Evolutionary conservation across 768 basidiomycete genomes (phyloP), one percentile per base, ranked within the genome.

Genomic region (Amanita rubescens): DNA sequence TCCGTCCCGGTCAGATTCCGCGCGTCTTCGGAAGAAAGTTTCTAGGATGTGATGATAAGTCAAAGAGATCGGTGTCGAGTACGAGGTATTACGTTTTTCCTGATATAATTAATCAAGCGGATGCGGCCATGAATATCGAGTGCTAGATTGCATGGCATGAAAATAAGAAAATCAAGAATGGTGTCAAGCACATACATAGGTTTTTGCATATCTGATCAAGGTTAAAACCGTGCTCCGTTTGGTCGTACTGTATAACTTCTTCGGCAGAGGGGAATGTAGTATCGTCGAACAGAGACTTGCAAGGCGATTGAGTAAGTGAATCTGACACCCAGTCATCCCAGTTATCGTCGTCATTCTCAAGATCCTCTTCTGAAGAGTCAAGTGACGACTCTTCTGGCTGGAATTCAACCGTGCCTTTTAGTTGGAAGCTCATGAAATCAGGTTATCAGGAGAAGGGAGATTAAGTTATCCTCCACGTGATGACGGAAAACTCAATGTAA

Each of bases 271-370:
- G 66, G 56, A 93, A 77, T 1, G 69, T 66, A 35, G 73, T 77
- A 60, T 83, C 77, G 24, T 88, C 87, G 63, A 94, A 94, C 22
- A 94, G 76, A 0, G 91, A 91, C 60, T 67, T 72, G 66, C 85
- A 89, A 9, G 78, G 63, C 43, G 71, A 75, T 41, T 72, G 72
- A 46, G 66, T 66, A 39, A 69, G 69, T 17, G 83, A 82, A 67
- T 90, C 88, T 14, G 85, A 87, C 11, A 80, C 71, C 89, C 88
- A 91, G 62, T 90, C 90, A 45, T 87, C 85, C 75, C 84, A 90
- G 50, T 74, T 72, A 35, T 90, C 85, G 14, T 74, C 69, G 10
- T 75, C 75, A 49, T 70, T 67, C 6, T 72, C 71, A 4, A 20
- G 19, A 46, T 69, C 68, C 20, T 67, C 66, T 5, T 65, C 69